A percentile compares a stretch with the other conserved stretches of the same genome.
These are phyloP conservation scores for Solanum hybrid DNA, from an alignment of 305 asterid genomes.

Conservation along the genomic window DNA sequence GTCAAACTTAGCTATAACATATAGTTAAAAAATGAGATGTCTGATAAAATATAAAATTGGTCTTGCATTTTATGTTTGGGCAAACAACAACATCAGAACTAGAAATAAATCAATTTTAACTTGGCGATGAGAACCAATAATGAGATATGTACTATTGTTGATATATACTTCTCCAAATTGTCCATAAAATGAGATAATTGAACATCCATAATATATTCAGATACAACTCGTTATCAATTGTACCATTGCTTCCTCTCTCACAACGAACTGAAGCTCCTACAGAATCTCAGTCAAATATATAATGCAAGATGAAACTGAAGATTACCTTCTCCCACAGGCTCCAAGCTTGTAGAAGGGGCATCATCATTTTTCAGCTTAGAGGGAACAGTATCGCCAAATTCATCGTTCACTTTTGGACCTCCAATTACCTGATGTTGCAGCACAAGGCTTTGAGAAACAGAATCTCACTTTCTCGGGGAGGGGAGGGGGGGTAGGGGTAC, in stretches of 20 bases:
- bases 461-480: background rate
- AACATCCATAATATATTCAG: background rate
- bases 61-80: background rate
- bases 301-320: conserved; percentile 4
- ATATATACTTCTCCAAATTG: background rate
- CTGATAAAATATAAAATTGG: background rate
- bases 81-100: background rate
- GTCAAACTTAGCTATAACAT: background rate
- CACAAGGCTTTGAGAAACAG: background rate
- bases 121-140: background rate
- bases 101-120: background rate
- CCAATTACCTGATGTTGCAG: conserved; percentile 28
- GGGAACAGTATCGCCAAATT: conserved; percentile 64
- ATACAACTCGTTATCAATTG: background rate
- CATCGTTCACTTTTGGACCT: conserved; percentile 42
- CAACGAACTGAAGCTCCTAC: background rate
- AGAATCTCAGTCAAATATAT: background rate
- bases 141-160: background rate
- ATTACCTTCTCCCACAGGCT: conserved; percentile 8
- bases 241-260: background rate
- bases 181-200: background rate
- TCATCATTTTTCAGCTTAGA: conserved; percentile 49
- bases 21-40: background rate
- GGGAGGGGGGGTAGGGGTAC: background rate
- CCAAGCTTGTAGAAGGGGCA: conserved; percentile 19